phyloP scores from a whole-genome alignment of 352 stramenopile genomes.

The Aphanomyces cochlioides region DNA sequence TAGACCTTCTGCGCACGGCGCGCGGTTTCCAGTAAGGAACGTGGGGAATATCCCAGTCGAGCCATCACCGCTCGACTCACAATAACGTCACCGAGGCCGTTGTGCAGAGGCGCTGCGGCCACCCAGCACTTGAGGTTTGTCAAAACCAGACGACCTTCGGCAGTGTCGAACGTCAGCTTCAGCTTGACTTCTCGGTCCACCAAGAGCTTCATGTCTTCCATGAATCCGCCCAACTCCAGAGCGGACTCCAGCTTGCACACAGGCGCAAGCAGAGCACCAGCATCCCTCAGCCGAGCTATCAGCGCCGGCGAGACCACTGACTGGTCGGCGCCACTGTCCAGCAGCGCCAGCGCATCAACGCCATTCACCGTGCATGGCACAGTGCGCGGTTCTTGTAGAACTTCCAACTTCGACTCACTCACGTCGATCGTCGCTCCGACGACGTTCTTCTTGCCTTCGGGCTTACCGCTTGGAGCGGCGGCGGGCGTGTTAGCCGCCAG shows the following conservation, averaged over 20 bases:
- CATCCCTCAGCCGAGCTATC: conserved; percentile 2
- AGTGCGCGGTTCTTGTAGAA: neutral
- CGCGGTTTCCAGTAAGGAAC: neutral
- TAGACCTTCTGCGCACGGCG: neutral
- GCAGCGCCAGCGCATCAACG: neutral
- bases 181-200: conserved; percentile 10
- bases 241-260: neutral
- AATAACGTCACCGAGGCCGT: conserved; percentile 2
- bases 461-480: too few relatives aligned
- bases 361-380: conserved; percentile 2
- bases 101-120: conserved; percentile 7
- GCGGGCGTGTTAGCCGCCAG: too few relatives aligned
- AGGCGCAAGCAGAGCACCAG: neutral
- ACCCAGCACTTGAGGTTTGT: conserved; percentile 15
- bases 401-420: neutral
- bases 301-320: conserved; percentile 11
- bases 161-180: conserved; percentile 6
- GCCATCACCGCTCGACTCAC: conserved; percentile 6
- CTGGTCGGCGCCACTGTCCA: conserved; percentile 9
- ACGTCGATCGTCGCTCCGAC: too few relatives aligned
- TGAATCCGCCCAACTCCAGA: conserved; percentile 14
- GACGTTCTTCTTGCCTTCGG: too few relatives aligned
- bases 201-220: conserved; percentile 7
- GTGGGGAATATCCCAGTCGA: neutral
- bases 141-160: neutral